Base-by-base conservation (phyloP, 2,329 filamentous ascomycete species). In the Penicillium sp. region DNA sequence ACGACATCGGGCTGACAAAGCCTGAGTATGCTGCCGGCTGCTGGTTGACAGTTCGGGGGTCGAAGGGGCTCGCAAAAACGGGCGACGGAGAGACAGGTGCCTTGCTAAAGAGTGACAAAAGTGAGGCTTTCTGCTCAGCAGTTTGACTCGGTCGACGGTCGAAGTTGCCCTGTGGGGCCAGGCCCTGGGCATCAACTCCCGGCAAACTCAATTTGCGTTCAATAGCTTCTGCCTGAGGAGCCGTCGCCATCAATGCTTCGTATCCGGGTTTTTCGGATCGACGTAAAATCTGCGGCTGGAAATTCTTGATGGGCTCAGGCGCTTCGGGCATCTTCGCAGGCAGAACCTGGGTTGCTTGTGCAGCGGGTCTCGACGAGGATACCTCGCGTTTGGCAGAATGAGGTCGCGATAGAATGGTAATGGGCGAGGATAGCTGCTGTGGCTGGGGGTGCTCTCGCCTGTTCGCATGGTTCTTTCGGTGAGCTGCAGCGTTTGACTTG, bases 91-190 rank as follows among this genome's bases (percentile, higher is more conserved):
- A 68, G 31, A 61, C 55, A 17, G 71, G 53, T 5, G 76, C 67
- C 66, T 84, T 84, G 27, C 83, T 82, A 67, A 90, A 89, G 2
- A 90, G 80, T 6, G 86, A 88, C 13, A 90, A 77, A 4, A 83
- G 70, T 4, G 75, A 71, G 61, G 82, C 78, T 59, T 78, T 80
- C 54, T 82, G 80, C 17, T 77, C 72, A n/a, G 65, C 59, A 17
- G 76, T 74, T 61, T 79, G 78, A 47, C 69, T 76, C n/a, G 73
- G 70, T 9, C 73, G 73, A 45, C 71, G 76, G 61, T 76, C 71
- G 40, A 70, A 67, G 51, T 62, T 70, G 13, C 62, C 50, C 35
- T 66, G 62, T 17, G 64, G 56, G n/a, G 63, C 64, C 35, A 64
- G 41, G 27, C 67, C 64, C 19, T 51, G 51, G 15, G 55, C 21